phyloP scores from a whole-genome alignment of 208 protist genomes.

The Lotmaria passim region DNA sequence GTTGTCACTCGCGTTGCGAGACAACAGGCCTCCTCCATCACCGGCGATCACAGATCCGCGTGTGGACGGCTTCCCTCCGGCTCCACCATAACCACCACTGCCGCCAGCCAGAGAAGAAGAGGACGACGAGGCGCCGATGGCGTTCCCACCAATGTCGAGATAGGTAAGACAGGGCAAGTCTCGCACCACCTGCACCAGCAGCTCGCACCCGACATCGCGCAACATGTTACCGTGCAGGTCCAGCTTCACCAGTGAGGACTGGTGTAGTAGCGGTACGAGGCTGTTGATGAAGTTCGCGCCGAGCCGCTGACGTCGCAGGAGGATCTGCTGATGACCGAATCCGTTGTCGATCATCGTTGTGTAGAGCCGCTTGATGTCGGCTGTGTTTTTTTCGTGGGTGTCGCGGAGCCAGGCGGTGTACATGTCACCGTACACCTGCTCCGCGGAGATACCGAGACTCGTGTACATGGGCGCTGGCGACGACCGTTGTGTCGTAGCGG shows the following conservation, averaged over 20 bases:
- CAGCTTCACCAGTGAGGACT: slow-evolving; percentile 65
- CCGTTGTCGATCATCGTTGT: slow-evolving; percentile 80
- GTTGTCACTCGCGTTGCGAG: too few species aligned
- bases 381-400: slow-evolving; percentile 84
- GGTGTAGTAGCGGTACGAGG: slow-evolving; percentile 70
- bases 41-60: not conserved
- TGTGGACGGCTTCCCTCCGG: not conserved
- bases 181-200: slow-evolving; percentile 72
- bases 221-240: slow-evolving; percentile 88
- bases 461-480: too few species aligned
- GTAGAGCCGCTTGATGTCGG: slow-evolving; percentile 77
- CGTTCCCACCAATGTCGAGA: slow-evolving; percentile 87
- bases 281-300: slow-evolving; percentile 78
- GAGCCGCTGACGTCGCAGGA: slow-evolving; percentile 73
- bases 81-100: not conserved
- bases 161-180: slow-evolving; percentile 72
- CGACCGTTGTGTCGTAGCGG: too few species aligned
- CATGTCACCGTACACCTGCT: slow-evolving; percentile 88
- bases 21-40: not conserved
- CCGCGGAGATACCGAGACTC: slow-evolving; percentile 67
- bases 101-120: too few species aligned
- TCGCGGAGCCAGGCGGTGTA: slow-evolving; percentile 89
- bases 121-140: slow-evolving; percentile 46
- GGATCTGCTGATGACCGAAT: slow-evolving; percentile 63
- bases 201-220: slow-evolving; percentile 84